Conservation (phyloP, 305 asterid species). For the Ajuga reptans region DNA sequence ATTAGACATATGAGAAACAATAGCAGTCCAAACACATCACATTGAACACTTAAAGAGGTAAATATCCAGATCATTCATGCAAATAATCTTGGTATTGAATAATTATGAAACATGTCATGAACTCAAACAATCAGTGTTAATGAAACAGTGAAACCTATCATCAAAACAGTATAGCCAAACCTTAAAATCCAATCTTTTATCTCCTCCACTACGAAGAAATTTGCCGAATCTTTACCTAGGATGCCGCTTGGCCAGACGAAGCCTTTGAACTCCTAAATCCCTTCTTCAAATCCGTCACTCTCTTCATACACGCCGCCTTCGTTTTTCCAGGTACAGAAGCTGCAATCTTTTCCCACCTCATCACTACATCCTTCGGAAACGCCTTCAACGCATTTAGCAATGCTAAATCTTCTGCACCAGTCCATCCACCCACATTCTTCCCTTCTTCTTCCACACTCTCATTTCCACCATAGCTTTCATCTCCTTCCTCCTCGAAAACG, state of each 20-base stretch:
- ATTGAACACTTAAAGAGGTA: background rate
- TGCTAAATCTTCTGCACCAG: constrained; percentile 69
- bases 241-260: constrained; percentile 33
- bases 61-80: background rate
- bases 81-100: background rate
- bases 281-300: constrained; percentile 72
- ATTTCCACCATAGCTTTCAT: constrained; percentile 2
- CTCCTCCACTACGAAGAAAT: background rate
- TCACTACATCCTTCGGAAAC: constrained; percentile 67
- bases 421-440: constrained; percentile 55
- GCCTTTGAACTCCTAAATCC: constrained; percentile 70
- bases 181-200: background rate
- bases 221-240: constrained; percentile 21
- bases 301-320: constrained; percentile 61
- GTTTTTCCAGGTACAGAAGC: constrained; percentile 75
- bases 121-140: background rate
- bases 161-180: constrained; percentile 2
- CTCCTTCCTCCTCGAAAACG: constrained; percentile 27
- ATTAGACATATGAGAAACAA: background rate
- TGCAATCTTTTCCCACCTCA: constrained; percentile 97
- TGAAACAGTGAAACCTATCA: background rate
- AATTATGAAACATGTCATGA: constrained; percentile 12
- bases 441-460: constrained; percentile 17
- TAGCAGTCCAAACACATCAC: background rate
- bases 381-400: constrained; percentile 79